Evolutionary conservation across 768 basidiomycete species (phyloP).

Genomic region (Nidularia pulvinata): DNA sequence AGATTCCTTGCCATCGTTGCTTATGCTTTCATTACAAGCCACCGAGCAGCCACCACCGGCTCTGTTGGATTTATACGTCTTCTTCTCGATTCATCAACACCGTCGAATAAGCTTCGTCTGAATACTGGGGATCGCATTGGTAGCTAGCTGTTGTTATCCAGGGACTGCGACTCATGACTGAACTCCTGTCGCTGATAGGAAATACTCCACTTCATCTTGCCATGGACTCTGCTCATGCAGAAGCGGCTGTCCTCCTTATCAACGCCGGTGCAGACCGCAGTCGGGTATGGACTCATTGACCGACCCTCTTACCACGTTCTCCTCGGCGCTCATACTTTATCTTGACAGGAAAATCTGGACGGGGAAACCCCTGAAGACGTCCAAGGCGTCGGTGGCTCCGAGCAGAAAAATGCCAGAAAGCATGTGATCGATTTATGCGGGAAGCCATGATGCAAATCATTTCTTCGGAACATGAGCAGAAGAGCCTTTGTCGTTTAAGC

Average conservation of each 20-base stretch:
- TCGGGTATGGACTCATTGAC: conserved; percentile 53
- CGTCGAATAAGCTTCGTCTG: conserved; percentile 73
- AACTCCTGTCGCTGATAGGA: conserved; percentile 39
- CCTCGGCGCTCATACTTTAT: conserved; percentile 9
- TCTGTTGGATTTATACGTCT: conserved; percentile 87
- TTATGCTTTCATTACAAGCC: conserved; percentile 43
- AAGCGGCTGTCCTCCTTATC: conserved; percentile 87
- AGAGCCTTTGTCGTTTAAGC: too few species aligned
- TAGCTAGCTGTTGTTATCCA: conserved; percentile 16
- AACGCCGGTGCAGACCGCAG: conserved; percentile 95
- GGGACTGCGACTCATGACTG: too few species aligned
- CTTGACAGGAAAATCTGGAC: conserved; percentile 75
- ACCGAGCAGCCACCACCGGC: conserved; percentile 96
- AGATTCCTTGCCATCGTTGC: conserved; percentile 13
- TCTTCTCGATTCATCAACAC: conserved; percentile 82
- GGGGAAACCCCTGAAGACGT: conserved; percentile 86
- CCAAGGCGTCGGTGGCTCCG: conserved; percentile 86
- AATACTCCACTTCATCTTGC: conserved; percentile 97
- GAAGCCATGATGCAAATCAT: conserved; percentile 30
- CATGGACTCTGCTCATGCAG: conserved; percentile 95
- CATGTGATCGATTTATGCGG: conserved; percentile 82
- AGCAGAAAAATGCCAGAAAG: conserved; percentile 78
- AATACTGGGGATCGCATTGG: conserved; percentile 86
- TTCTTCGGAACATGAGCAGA: neutral
- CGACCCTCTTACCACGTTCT: conserved; percentile 5